Conservation (phyloP, 2,329 filamentous ascomycete species). For the Knoxdaviesia capensis region DNA sequence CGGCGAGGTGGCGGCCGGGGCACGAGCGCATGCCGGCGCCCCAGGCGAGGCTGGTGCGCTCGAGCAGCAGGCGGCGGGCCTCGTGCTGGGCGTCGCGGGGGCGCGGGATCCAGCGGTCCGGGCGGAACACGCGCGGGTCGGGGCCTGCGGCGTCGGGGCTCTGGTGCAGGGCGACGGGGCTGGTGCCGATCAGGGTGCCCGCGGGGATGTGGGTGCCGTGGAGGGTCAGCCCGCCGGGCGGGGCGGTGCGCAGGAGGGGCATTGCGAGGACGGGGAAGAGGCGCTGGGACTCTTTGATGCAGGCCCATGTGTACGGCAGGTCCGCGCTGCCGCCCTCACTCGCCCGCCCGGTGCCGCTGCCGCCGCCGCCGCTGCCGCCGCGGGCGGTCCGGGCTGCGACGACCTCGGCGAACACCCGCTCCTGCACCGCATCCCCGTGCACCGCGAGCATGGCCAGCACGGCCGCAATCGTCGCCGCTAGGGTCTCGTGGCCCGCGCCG, state of each 20-base stretch:
- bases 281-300: slow-evolving; percentile 29
- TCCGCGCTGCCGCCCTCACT: slow-evolving; percentile 5
- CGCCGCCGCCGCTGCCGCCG: background rate
- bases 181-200: slow-evolving; percentile 29
- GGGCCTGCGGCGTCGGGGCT: slow-evolving; percentile 27
- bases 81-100: slow-evolving; percentile 5
- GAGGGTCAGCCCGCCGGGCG: slow-evolving; percentile 14
- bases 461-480: slow-evolving; percentile 30
- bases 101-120: slow-evolving; percentile 23
- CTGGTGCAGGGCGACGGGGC: slow-evolving; percentile 26
- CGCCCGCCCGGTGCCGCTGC: background rate
- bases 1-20: slow-evolving; percentile 28
- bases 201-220: slow-evolving; percentile 20
- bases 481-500: slow-evolving; percentile 32
- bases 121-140: slow-evolving; percentile 21
- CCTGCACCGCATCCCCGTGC: slow-evolving; percentile 12
- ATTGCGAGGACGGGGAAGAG: slow-evolving; percentile 30
- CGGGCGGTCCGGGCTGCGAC: background rate
- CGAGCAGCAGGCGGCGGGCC: slow-evolving; percentile 14
- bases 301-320: slow-evolving; percentile 19
- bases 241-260: slow-evolving; percentile 26
- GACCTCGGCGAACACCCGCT: slow-evolving; percentile 11
- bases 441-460: slow-evolving; percentile 25
- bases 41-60: slow-evolving; percentile 27
- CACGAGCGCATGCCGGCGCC: slow-evolving; percentile 29